phyloP scores from a whole-genome alignment of 1,139 yeast genomes.

The Pichia sp. region DNA sequence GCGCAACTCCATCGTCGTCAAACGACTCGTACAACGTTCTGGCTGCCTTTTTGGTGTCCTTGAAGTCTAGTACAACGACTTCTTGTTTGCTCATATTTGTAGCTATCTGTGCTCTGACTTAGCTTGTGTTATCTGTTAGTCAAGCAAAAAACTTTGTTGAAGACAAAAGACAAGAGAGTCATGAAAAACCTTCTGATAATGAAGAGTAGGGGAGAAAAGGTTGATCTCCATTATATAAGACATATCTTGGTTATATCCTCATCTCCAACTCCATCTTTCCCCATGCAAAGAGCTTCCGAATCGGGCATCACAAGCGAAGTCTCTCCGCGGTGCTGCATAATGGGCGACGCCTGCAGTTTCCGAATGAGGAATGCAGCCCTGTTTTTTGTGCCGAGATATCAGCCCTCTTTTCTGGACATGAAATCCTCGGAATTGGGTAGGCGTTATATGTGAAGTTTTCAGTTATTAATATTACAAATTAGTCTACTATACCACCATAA shows the following conservation, averaged over 20 bases:
- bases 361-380: neutral
- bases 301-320: neutral
- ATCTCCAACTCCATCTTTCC: neutral
- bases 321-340: constrained; percentile 7
- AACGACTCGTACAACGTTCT: constrained; percentile 50
- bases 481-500: neutral
- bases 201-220: too few relatives aligned
- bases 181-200: too few relatives aligned
- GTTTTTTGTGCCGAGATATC: neutral
- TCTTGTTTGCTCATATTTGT: constrained; percentile 15
- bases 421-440: neutral
- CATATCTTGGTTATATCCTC: neutral
- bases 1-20: constrained; percentile 49
- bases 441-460: too few relatives aligned
- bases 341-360: constrained; percentile 6
- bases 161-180: neutral
- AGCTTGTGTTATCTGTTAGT: neutral
- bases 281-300: constrained; percentile 1
- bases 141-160: neutral
- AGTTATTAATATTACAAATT: neutral
- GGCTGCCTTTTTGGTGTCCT: constrained; percentile 55
- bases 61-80: constrained; percentile 35
- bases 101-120: neutral
- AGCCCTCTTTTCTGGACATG: neutral
- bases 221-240: too few relatives aligned